A percentile compares a stretch with the other conserved stretches of the same genome.
Evolutionary conservation across 2,329 filamentous ascomycete genomes (phyloP).

Genomic region (Fusarium sp.): DNA sequence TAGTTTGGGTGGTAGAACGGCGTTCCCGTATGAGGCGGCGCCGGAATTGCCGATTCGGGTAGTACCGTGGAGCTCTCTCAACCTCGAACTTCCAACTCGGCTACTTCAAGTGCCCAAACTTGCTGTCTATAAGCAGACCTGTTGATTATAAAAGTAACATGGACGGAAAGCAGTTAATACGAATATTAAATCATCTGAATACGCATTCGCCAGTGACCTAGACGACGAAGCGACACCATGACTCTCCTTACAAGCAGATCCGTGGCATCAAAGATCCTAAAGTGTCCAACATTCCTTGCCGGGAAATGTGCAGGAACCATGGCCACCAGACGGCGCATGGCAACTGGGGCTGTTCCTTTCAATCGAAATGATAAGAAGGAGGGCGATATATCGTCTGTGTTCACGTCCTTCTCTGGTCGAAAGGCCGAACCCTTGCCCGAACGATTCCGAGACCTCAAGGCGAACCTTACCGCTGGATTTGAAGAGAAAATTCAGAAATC

Average conservation of each 20-base stretch:
- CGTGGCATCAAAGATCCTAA: not conserved
- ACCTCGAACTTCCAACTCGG: no score
- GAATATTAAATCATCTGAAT: no score
- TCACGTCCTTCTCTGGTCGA: not conserved
- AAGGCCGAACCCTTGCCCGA: not conserved
- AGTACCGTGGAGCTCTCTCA: no score
- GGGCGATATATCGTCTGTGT: not conserved
- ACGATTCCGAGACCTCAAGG: not conserved
- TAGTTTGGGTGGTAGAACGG: no score
- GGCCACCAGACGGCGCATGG: not conserved
- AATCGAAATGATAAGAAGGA: not conserved
- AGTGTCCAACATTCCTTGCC: not conserved
- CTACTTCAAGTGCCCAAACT: no score
- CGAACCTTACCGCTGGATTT: not conserved
- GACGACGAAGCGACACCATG: not conserved
- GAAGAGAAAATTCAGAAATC: not conserved
- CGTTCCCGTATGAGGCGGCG: no score
- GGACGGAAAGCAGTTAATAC: no score
- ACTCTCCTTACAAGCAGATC: not conserved
- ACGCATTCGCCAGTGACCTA: not conserved
- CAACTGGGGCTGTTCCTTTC: not conserved
- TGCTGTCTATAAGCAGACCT: not conserved
- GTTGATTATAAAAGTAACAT: not conserved
- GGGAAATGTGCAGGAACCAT: not conserved
- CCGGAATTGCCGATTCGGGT: no score